Base-by-base conservation (phyloP, 352 stramenopile genomes). In the Phytopythium ostracodes region DNA sequence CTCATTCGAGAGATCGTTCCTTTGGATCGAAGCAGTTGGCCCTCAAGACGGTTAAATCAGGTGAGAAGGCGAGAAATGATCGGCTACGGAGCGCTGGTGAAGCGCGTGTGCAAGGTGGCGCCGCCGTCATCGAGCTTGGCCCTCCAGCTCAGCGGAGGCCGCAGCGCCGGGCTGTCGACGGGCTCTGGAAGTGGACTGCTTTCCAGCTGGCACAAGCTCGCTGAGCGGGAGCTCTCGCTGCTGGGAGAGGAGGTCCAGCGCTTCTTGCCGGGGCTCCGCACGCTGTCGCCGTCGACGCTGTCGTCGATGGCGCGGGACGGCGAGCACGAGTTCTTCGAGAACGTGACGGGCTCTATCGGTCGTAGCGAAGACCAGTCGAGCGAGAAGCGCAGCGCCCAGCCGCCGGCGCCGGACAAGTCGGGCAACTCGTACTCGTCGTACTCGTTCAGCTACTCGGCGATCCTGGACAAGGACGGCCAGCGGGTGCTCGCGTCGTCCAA, bases 401-500 rank as follows among this genome's bases (percentile, higher is more conserved):
- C 17, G 24, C 18, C 47, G 66, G 11, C 57, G 60, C 15, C 54
- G 36, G 40, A 50, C 36, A 4, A 50, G 35, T 10, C 33, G 22
- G 22, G 12, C 31, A 59, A 10, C 33, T 60, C 76, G 5, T 91
- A 71, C 57, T 70, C 75, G 36, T 84, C 69, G 49, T 91, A 91
- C 44, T 81, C 77, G 38, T 89, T 82, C 65, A 79, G 68, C 35
- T 88, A 75, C 59, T 88, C 84, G 35, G 87, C 76, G 2, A 69
- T 88, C 9, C n/a, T 87, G 50, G 84, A 91, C 54, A 73, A 88
- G 22, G 65, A 70, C 10, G 84, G 84, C 10, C 72, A 77, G n/a
- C 67, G 67, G 25, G 62, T 92, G n/a, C 57, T 63, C 20, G 54
- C 54, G 36, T 67, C 67, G 15, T 79, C 71, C 12, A 57, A 71